Percentiles rank a stretch among this genome's conserved stretches.
phyloP scores from a whole-genome alignment of 2,329 filamentous ascomycete species.

The Parastagonospora nodorum region DNA sequence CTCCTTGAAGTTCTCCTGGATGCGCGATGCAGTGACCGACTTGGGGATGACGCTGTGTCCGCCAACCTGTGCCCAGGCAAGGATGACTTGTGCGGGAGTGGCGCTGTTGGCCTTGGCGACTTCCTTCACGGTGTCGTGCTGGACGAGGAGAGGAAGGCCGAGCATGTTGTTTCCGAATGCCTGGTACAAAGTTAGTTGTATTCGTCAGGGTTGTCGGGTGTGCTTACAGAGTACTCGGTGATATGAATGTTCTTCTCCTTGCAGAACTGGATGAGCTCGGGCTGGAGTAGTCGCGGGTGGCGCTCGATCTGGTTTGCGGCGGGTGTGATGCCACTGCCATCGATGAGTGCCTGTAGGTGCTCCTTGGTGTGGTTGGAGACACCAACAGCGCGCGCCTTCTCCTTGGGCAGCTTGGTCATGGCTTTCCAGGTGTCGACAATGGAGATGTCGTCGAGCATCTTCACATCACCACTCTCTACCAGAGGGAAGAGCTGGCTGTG shows the following conservation, averaged over 20 bases:
- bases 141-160: slow-evolving; percentile 49
- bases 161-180: slow-evolving; percentile 64
- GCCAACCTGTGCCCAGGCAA: slow-evolving; percentile 82
- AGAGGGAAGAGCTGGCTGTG: slow-evolving; percentile 34
- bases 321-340: slow-evolving; percentile 40
- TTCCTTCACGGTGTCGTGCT: slow-evolving; percentile 66
- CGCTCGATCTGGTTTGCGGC: slow-evolving; percentile 40
- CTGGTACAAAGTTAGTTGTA: slow-evolving; percentile 60
- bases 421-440: slow-evolving; percentile 43
- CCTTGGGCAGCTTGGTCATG: slow-evolving; percentile 47
- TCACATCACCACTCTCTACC: slow-evolving; percentile 22
- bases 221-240: slow-evolving; percentile 34
- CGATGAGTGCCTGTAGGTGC: slow-evolving; percentile 59
- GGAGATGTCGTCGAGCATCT: slow-evolving; percentile 63
- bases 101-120: slow-evolving; percentile 66
- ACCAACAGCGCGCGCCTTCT: slow-evolving; percentile 36
- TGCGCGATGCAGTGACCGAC: slow-evolving; percentile 37
- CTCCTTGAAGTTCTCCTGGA: slow-evolving; percentile 40
- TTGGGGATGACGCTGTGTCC: slow-evolving; percentile 41
- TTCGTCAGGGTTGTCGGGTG: slow-evolving; percentile 62
- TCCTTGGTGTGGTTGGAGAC: slow-evolving; percentile 40
- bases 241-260: slow-evolving; percentile 39
- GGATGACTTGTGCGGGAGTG: slow-evolving; percentile 76
- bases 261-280: slow-evolving; percentile 36
- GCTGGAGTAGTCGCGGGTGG: slow-evolving; percentile 34